Evolutionary conservation across 1,284 basidiomycete genomes (phyloP), one percentile per base, ranked within the genome.

Genomic region (Volvariella surrecta): DNA sequence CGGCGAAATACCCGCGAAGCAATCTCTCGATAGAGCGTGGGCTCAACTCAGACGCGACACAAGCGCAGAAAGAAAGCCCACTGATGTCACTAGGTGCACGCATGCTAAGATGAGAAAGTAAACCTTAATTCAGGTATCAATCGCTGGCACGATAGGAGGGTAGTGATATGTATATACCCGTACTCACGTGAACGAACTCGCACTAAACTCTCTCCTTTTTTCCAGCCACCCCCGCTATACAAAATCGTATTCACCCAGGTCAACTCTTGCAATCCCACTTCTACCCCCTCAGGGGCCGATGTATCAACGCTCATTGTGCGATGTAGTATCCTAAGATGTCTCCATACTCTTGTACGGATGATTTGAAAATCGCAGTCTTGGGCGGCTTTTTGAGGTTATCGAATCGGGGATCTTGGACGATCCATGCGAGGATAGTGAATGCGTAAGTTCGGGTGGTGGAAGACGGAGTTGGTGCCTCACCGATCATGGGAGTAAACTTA

Each of bases 81-180:
- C 67, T 16, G 73, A 74, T 0, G 76, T 79, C 37, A 77, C 68
- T 18, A 74, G 51, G 47, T 77, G 75, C 67, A 76, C 70, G 9
- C 75, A 76, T 39, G 21, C 32, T 10, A 42, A 42, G 28, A 52
- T 52, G 28, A 53, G 38, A 0, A 41, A 15, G 34, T 21, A 41
- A 43, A 4, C 3, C 13, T 22, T 1, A 15, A 37, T 38, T 32
- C 18, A 32, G 34, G 32, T n/a, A n/a, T n/a, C n/a, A n/a, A n/a
- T n/a, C n/a, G n/a, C n/a, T 51, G 49, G 10, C 44, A 45, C 17
- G 46, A 39, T 37, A 50, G 40, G 7, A 53, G 51, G 3, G 47
- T n/a, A n/a, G n/a, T n/a, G n/a, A 32, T 4, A 7, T 11, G 31
- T 15, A 9, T 10, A 37, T n/a, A 2, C 15, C 40, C 15, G 20